Base-by-base conservation (phyloP, 345 rosid species). In the Syzygium aromaticum region DNA sequence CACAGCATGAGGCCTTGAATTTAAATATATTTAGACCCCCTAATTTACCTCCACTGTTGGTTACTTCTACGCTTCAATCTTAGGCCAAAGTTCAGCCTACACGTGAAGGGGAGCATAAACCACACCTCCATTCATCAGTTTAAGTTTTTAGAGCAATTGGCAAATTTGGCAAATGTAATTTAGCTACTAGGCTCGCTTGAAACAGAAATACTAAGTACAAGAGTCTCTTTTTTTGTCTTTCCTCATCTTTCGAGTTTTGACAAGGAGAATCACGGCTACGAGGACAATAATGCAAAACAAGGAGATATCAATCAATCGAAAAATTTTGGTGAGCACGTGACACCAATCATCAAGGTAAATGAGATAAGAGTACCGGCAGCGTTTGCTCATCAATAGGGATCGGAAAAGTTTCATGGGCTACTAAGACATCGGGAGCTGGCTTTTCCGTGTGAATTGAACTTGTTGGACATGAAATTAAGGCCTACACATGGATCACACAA, bases 391-490 rank as follows among this genome's bases (percentile, higher is more conserved):
- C 94, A 33, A 94, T 84, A 86, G 94, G 90, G 64, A 90, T 54
- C 30, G 95, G 96, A 63, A 94, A 94, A 80, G 93, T 92, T 77
- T 90, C 92, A 86, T 94, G 95, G 88, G 92, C 95, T 89, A 88
- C 88, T 84, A 89, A 54, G 84, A 93, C 90, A 90, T 93, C 95
- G 51, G 91, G 27, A 90, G 96, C 89, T 49, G 94, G 94, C 86
- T 89, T 91, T 89, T 92, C 93, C 2, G 94, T 92, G 40, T 87
- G 95, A 85, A 94, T 93, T 54, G 95, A 94, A 19, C 93, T 91
- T 5, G 96, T 94, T 0, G 96, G 96, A 83, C 96, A 94, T 49
- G 95, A 89, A 85, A 93, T 86, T 84, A 93, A 92, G 86, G 96
- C 96, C 95, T 94, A 87, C 52, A 61, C 82, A 21, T 19, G 27